Conservation (phyloP, 257 asterid genomes). For the Forsythia viridissima region DNA sequence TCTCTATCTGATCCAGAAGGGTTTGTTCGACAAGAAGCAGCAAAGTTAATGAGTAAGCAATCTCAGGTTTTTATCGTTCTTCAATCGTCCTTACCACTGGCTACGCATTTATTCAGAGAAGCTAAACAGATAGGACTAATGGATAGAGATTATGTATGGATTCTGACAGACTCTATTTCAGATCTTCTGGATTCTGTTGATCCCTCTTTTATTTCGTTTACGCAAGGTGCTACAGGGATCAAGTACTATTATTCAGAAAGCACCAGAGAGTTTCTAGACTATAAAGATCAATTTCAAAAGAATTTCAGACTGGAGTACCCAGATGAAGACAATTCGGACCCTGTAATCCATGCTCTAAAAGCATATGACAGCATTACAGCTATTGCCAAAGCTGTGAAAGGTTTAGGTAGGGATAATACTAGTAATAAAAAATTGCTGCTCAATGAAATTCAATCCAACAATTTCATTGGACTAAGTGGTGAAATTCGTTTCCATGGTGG, state of each 20-base stretch:
- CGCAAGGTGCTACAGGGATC: constrained; percentile 45
- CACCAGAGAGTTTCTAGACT: constrained; percentile 15
- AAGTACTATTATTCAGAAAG: constrained; percentile 28
- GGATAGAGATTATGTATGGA: constrained; percentile 52
- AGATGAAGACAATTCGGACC: constrained; percentile 27
- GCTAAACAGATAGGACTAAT: constrained; percentile 38
- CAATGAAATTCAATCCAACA: constrained; percentile 23
- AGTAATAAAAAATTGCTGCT: constrained; percentile 21
- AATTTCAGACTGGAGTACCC: constrained; percentile 25
- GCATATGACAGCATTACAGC: constrained; percentile 43
- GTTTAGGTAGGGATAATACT: neutral
- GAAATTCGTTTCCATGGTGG: constrained; percentile 22
- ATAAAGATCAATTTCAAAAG: constrained; percentile 25
- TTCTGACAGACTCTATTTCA: constrained; percentile 36
- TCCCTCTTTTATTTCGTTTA: constrained; percentile 22
- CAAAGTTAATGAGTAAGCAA: constrained; percentile 30
- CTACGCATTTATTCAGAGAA: constrained; percentile 32
- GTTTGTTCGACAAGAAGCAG: constrained; percentile 26
- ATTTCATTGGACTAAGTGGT: constrained; percentile 46
- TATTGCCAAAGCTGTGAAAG: constrained; percentile 21
- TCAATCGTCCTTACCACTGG: constrained; percentile 33
- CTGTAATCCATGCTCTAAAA: constrained; percentile 38
- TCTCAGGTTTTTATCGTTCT: constrained; percentile 48
- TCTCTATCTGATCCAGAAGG: constrained; percentile 30
- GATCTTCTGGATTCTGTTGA: constrained; percentile 40